These are phyloP conservation scores for Capsicum chinense DNA, from an alignment of 257 asterid species.

Conservation along the genomic window DNA sequence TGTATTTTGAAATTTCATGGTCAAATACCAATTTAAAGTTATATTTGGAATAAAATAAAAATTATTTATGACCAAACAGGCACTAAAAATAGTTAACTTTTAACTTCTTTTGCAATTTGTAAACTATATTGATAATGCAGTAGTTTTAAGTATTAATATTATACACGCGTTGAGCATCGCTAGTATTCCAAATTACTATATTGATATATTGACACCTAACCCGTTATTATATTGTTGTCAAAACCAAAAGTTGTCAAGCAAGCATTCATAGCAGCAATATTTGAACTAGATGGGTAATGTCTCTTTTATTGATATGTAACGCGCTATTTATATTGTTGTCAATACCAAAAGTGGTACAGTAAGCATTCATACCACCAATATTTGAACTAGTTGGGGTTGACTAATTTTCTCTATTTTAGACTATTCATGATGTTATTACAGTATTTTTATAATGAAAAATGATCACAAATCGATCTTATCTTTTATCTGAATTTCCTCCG, in stretches of 20 bases:
- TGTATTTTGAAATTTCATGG: no score
- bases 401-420: neutral
- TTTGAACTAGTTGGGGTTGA: slow-evolving; percentile 15
- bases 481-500: neutral
- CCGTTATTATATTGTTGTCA: no score
- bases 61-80: no score
- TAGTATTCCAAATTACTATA: neutral
- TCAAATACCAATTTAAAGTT: no score
- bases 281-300: no score
- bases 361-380: neutral
- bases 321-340: neutral
- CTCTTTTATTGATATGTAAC: neutral
- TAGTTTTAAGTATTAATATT: no score
- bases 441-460: neutral
- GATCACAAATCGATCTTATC: neutral
- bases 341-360: neutral
- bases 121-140: neutral
- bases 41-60: no score
- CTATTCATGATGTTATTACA: neutral
- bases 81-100: neutral
- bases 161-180: neutral
- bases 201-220: no score
- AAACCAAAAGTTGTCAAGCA: no score
- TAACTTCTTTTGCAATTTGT: neutral
- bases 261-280: no score